Evolutionary conservation across 2,329 filamentous ascomycete genomes (phyloP).

Genomic region (Hymenoscyphus scutula): DNA sequence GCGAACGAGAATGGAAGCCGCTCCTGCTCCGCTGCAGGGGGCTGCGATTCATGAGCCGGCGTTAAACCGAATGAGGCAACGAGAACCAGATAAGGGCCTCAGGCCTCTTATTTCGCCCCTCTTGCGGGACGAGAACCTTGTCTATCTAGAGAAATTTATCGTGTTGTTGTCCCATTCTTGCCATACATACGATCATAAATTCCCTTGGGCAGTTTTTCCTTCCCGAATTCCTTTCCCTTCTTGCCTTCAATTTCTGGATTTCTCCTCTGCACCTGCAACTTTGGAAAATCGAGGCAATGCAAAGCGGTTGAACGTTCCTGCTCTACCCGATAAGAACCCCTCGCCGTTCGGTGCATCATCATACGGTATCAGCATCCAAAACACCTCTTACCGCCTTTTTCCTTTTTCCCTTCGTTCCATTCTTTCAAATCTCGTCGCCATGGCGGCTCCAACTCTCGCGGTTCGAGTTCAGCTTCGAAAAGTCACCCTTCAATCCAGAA

Average conservation of each 20-base stretch:
- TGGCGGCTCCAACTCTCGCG: conserved; percentile 30
- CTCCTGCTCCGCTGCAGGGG: background rate
- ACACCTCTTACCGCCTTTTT: conserved; percentile 20
- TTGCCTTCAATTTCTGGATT: background rate
- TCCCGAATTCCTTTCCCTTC: background rate
- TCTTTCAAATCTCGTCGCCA: conserved; percentile 14
- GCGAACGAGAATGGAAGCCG: no score
- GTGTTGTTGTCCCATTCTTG: background rate
- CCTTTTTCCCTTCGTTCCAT: background rate
- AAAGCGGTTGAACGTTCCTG: background rate
- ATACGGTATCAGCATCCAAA: background rate
- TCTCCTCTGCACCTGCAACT: background rate
- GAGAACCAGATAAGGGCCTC: no score
- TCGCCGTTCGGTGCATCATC: background rate
- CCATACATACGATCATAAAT: background rate
- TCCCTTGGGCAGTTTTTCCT: background rate
- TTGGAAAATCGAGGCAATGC: background rate
- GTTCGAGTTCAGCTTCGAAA: conserved; percentile 28
- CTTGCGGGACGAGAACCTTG: no score
- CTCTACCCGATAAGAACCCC: background rate
- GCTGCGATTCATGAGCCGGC: no score
- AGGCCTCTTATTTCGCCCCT: no score
- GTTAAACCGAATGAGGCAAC: no score
- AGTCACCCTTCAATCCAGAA: conserved; percentile 22
- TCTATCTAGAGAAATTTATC: no score